Evolutionary conservation across 345 rosid genomes (phyloP), one percentile per base, ranked within the genome.

Genomic region (Murraya koenigii): DNA sequence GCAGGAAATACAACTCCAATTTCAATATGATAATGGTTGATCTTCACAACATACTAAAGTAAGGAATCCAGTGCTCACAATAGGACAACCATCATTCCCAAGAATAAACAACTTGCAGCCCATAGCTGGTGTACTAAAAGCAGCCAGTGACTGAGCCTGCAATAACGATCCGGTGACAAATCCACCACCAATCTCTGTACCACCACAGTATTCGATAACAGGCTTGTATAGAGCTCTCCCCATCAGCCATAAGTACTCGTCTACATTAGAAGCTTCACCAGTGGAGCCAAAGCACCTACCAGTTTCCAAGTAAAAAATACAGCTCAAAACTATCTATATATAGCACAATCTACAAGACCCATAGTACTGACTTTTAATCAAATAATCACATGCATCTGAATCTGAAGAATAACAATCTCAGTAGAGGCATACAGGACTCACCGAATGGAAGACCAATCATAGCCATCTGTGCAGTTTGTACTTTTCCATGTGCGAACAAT

Each of bases 261-360:
- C 98, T 15, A 89, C 91, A 74, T 86, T 93, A 38, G 99, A 96
- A 73, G 99, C 99, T 90, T 96, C 99, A 72, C 99, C 99, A n/a
- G 92, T 94, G 80, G 99, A 96, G 76, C 89, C 87, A 85, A 92
- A 96, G 84, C 97, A 96, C 81, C 99, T 94, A 77, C 72, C 72
- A 76, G 75, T 78, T 79, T 78, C 75, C 75, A 82, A 56, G 81
- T 61, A 47, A 80, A 56, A 71, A 77, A 72, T 15, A 61, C 13
- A 80, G 72, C 60, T 67, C 54, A 79, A 44, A 84, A 80, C 1
- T 77, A 60, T 83, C 60, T 84, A 66, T 55, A 20, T 14, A 3
- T 49, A 20, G 60, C n/a, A 73, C 4, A 69, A 72, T 49, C 73
- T 71, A 54, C 49, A 55, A 55, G 39, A 77, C 26, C 61, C 5